These are phyloP conservation scores for Pythium oligandrum DNA, from an alignment of 352 stramenopile species.

Conservation along the genomic window DNA sequence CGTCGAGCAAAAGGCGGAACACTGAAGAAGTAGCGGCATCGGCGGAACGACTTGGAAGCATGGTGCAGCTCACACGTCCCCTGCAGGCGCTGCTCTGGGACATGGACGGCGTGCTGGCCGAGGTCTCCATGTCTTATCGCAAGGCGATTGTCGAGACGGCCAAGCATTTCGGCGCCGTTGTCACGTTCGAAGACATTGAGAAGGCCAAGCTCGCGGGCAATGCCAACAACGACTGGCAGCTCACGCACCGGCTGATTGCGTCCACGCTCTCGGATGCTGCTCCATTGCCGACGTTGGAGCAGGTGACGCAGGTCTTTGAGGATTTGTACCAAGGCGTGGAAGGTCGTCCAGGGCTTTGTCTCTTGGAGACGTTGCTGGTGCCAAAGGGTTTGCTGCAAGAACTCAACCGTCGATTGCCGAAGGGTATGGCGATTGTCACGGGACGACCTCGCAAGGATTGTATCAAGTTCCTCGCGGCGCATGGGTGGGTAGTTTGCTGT, in stretches of 20 bases:
- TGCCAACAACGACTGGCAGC: constrained; percentile 97
- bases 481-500: constrained; percentile 34
- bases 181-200: constrained; percentile 89
- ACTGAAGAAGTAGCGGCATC: no score
- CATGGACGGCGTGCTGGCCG: constrained; percentile 97
- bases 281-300: constrained; percentile 64
- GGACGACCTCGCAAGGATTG: constrained; percentile 92
- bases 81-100: constrained; percentile 89
- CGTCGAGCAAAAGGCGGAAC: no score
- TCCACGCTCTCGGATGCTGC: constrained; percentile 12
- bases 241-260: constrained; percentile 89
- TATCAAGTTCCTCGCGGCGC: constrained; percentile 88
- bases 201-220: constrained; percentile 91
- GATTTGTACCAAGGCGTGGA: constrained; percentile 91
- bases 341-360: constrained; percentile 68
- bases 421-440: constrained; percentile 91
- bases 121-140: constrained; percentile 94
- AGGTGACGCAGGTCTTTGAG: constrained; percentile 94
- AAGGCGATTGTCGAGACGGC: constrained; percentile 88
- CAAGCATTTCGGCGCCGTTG: constrained; percentile 75
- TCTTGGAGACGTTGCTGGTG: constrained; percentile 91
- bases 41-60: not conserved
- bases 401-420: constrained; percentile 68
- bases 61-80: constrained; percentile 16
- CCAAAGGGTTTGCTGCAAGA: constrained; percentile 80